A percentile compares a stretch with the other conserved stretches of the same genome.
phyloP scores from a whole-genome alignment of 2,329 filamentous ascomycete genomes.

The Neonectria neomacrospora region DNA sequence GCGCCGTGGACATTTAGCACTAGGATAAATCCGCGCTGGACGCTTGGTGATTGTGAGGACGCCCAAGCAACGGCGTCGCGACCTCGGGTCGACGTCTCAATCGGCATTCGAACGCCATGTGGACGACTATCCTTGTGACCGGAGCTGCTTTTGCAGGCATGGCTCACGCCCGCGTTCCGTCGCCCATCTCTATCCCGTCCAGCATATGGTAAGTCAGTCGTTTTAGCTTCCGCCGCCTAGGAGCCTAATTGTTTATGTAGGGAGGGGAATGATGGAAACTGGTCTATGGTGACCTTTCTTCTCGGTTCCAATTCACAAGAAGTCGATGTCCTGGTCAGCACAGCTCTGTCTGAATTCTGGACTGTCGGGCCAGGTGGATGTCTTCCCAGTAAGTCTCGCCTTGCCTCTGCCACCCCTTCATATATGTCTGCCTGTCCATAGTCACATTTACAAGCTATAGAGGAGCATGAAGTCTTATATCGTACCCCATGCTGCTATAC shows the following conservation, averaged over 20 bases:
- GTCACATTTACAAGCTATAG: not conserved
- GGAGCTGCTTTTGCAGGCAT: slow-evolving; percentile 29
- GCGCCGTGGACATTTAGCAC: not conserved
- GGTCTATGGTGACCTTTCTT: slow-evolving; percentile 74
- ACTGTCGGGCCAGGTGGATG: slow-evolving; percentile 70
- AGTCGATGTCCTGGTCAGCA: slow-evolving; percentile 66
- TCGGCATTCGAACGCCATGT: slow-evolving; percentile 28
- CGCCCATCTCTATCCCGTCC: slow-evolving; percentile 36
- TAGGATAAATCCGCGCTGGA: slow-evolving; percentile 7
- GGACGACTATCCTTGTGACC: slow-evolving; percentile 30
- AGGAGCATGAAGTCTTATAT: not conserved
- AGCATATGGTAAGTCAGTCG: slow-evolving; percentile 36
- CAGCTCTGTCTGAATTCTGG: slow-evolving; percentile 77
- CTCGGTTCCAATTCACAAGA: slow-evolving; percentile 54
- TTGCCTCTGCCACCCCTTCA: not conserved
- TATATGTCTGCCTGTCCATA: not conserved
- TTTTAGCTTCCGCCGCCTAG: not conserved
- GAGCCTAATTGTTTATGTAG: slow-evolving; percentile 49
- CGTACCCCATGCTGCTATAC: not conserved
- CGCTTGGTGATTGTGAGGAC: slow-evolving; percentile 10
- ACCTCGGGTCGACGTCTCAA: not conserved
- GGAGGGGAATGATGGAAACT: slow-evolving; percentile 74
- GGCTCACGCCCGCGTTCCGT: slow-evolving; percentile 34
- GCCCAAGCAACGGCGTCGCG: slow-evolving; percentile 1
- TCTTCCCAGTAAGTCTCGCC: slow-evolving; percentile 54